phyloP scores from a whole-genome alignment of 169 alveolate species.

The Plasmodium chabaudi region DNA sequence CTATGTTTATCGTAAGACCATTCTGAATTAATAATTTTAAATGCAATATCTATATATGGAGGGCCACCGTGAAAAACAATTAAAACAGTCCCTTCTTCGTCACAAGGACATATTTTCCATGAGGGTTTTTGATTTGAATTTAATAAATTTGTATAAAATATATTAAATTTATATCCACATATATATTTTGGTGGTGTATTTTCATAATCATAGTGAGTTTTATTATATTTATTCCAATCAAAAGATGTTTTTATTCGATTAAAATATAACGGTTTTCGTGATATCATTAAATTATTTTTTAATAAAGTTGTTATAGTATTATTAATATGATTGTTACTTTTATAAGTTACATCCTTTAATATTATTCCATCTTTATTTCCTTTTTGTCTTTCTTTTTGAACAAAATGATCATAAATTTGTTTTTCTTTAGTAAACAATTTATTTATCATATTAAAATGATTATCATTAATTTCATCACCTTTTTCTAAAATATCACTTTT shows the following conservation, averaged over 20 bases:
- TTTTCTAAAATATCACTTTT: not conserved
- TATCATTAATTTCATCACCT: not conserved
- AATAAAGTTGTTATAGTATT: not conserved
- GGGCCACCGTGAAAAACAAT: slow-evolving; percentile 97
- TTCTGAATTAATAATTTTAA: slow-evolving; percentile 96
- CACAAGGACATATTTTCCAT: slow-evolving; percentile 92
- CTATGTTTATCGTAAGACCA: slow-evolving; percentile 95
- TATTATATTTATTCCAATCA: slow-evolving; percentile 98
- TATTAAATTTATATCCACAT: slow-evolving; percentile 97
- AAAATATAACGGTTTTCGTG: slow-evolving; percentile 94
- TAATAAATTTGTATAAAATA: slow-evolving; percentile 95
- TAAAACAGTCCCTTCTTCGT: slow-evolving; percentile 87
- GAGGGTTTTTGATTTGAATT: slow-evolving; percentile 95
- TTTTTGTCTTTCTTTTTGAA: slow-evolving; percentile 84
- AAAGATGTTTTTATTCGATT: slow-evolving; percentile 95
- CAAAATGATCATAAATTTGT: slow-evolving; percentile 70
- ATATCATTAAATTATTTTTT: not conserved
- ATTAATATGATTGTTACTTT: too few species aligned
- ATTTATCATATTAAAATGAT: slow-evolving; percentile 1
- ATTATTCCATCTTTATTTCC: slow-evolving; percentile 89
- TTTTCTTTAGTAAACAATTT: slow-evolving; percentile 31
- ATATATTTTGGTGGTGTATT: slow-evolving; percentile 98
- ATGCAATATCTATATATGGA: slow-evolving; percentile 97
- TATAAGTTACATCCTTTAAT: slow-evolving; percentile 79
- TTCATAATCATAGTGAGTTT: slow-evolving; percentile 96